Evolutionary conservation across 202 grass and related monocot genomes (phyloP).

Genomic region (Digitaria exilis): DNA sequence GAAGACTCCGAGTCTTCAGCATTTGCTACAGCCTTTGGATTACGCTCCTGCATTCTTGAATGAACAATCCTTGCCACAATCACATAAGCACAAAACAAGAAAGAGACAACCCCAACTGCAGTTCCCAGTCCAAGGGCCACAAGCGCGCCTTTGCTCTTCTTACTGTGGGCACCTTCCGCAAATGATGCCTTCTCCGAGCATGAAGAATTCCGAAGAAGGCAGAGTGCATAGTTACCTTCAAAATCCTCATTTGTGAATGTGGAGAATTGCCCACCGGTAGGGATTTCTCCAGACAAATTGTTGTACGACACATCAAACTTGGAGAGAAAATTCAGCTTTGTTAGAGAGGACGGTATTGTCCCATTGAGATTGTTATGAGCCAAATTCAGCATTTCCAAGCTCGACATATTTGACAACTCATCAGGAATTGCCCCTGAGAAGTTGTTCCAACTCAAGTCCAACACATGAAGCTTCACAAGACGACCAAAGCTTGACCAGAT

Average conservation of each 20-base stretch:
- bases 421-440: slow-evolving; percentile 73
- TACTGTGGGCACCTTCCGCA: background rate
- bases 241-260: slow-evolving; percentile 68
- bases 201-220: slow-evolving; percentile 37
- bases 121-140: slow-evolving; percentile 58
- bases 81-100: slow-evolving; percentile 52
- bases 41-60: slow-evolving; percentile 60
- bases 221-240: slow-evolving; percentile 66
- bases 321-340: slow-evolving; percentile 76
- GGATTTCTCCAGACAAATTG: slow-evolving; percentile 65
- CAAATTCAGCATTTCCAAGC: slow-evolving; percentile 66
- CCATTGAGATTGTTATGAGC: slow-evolving; percentile 79
- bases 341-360: slow-evolving; percentile 71
- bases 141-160: slow-evolving; percentile 56
- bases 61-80: slow-evolving; percentile 53
- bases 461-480: slow-evolving; percentile 61
- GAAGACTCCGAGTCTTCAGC: slow-evolving; percentile 80
- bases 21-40: slow-evolving; percentile 82
- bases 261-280: slow-evolving; percentile 78
- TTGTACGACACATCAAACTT: slow-evolving; percentile 80
- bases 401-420: slow-evolving; percentile 72
- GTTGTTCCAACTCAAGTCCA: slow-evolving; percentile 77
- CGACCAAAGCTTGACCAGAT: slow-evolving; percentile 55
- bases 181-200: background rate
- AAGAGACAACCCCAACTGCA: slow-evolving; percentile 45